Conservation (phyloP, 1,284 basidiomycete species). For the Leccinum olivaceoglutinosum region DNA sequence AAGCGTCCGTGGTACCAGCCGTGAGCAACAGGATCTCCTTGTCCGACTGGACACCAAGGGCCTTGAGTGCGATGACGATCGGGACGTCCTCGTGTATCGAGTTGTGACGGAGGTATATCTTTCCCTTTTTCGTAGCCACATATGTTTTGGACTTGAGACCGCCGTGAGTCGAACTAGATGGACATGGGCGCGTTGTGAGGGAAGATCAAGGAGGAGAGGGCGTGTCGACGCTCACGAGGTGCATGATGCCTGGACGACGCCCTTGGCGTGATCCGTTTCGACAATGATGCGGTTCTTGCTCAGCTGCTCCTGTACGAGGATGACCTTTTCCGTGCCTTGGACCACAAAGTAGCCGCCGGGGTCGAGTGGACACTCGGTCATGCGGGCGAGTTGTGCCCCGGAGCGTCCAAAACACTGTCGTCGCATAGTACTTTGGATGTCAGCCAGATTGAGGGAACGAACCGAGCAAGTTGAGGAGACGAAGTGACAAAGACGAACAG, state of each 20-base stretch:
- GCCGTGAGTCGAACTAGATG: constrained; percentile 83
- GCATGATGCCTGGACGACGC: constrained; percentile 92
- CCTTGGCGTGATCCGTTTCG: constrained; percentile 89
- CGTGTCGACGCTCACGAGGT: constrained; percentile 67
- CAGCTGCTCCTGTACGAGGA: constrained; percentile 97
- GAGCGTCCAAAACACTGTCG: constrained; percentile 45
- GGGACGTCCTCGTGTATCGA: constrained; percentile 97
- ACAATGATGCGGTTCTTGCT: constrained; percentile 99
- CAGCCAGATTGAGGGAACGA: too few species aligned
- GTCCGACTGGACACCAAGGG: constrained; percentile 94
- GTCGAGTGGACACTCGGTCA: constrained; percentile 97
- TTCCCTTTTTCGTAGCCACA: constrained; percentile 90
- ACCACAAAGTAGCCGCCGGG: constrained; percentile 99
- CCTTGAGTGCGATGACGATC: constrained; percentile 94
- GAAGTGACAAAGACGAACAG: too few species aligned
- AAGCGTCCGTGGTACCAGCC: constrained; percentile 88
- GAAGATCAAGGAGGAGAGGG: neutral
- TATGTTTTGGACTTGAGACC: constrained; percentile 99
- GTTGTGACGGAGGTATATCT: constrained; percentile 97
- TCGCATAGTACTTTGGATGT: constrained; percentile 42
- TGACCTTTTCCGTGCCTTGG: constrained; percentile 99
- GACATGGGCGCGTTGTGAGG: constrained; percentile 10
- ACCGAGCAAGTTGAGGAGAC: constrained; percentile 34
- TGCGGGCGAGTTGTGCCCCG: constrained; percentile 81
- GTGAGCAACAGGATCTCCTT: constrained; percentile 96